Percentiles rank a stretch among this genome's conserved stretches.
phyloP scores from a whole-genome alignment of 2,329 filamentous ascomycete species.

The Fusarium citri region DNA sequence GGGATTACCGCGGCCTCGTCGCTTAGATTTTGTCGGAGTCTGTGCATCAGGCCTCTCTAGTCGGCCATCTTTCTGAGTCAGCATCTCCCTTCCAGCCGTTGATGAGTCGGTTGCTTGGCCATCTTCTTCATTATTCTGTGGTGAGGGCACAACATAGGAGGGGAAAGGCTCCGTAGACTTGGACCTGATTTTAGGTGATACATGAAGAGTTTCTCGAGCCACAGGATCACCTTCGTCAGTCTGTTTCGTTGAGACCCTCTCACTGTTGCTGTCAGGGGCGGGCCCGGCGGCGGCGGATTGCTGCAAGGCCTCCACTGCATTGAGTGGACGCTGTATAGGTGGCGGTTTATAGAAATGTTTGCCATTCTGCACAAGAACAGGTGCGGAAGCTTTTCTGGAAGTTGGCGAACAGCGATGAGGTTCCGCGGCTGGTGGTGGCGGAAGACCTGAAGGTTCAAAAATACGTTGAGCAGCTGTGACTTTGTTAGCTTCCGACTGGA shows the following conservation, averaged over 20 bases:
- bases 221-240: background rate
- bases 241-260: background rate
- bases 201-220: background rate
- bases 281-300: conserved; percentile 46
- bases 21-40: conserved; percentile 39
- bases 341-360: conserved; percentile 45
- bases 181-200: conserved; percentile 7
- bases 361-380: conserved; percentile 36
- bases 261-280: conserved; percentile 25
- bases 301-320: conserved; percentile 46
- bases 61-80: conserved; percentile 9
- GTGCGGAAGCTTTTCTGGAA: conserved; percentile 31
- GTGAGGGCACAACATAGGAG: background rate
- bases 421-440: conserved; percentile 40
- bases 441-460: conserved; percentile 47
- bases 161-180: conserved; percentile 16
- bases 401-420: conserved; percentile 39
- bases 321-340: background rate
- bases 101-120: background rate
- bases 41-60: conserved; percentile 12
- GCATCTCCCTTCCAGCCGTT: background rate
- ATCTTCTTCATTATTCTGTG: background rate
- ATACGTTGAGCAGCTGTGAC: conserved; percentile 47
- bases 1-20: conserved; percentile 23
- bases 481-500: conserved; percentile 24